Base-by-base conservation (phyloP, 1,284 basidiomycete genomes). In the Leccinum insolens region DNA sequence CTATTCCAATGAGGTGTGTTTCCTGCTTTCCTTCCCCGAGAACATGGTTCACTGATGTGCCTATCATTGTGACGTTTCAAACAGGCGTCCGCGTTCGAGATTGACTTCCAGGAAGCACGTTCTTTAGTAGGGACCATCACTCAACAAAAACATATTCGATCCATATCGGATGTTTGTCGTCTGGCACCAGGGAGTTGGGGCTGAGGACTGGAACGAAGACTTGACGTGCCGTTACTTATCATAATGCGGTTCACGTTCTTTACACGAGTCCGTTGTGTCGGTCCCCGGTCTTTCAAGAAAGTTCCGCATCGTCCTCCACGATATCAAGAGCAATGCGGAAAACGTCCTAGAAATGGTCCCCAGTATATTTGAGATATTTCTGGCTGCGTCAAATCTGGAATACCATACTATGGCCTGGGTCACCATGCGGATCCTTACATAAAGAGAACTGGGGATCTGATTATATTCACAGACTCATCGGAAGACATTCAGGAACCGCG, bases 81-180 rank as follows among this genome's bases (percentile, higher is more conserved):
- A 55, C 39, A 84, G 84, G 83, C 79, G 6, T 82, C 81, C 2
- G 69, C 79, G 17, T 82, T 81, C 46, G 74, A 86, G 68, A 63
- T 73, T 5, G 70, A 84, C 58, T 81, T 37, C 34, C 34, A 11
- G 77, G 66, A 74, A 80, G 69, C 5, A 76, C 80, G 0, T 85
- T 84, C 14, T 7, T 41, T 39, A 3, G 14, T 39, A 3, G 14
- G 14, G 6, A 39, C 39, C 39, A 39, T 1, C 3, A 6, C 3
- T 39, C 39, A 0, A 34, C 31, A 34, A 34, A 0, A 34, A 34
- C 31, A 34, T 0, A 34, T 34, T 34, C 1, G 31, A 34, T 34
- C 31, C 31, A 34, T 9, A 34, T 34, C 31, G 31, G 31, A 20
- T 34, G 28, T 59, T 59, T 2, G 28, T 59, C 28, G 28, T 11